Conservation (phyloP, 179 eudicot genomes). For the Sideroxylon spinosum region DNA sequence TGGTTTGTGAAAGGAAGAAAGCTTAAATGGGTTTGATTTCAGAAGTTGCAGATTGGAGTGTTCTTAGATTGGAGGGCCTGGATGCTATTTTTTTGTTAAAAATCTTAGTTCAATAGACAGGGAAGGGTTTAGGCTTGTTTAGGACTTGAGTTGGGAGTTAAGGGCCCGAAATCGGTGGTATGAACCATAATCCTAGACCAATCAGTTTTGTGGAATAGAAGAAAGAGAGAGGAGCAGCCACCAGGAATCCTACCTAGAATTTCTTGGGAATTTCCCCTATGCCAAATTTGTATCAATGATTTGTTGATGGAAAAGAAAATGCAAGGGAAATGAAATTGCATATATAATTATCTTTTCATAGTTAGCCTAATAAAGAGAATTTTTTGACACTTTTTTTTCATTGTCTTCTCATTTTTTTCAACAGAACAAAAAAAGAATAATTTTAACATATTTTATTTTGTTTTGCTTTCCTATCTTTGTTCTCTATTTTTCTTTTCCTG, state of each 20-base stretch:
- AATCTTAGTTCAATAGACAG: neutral
- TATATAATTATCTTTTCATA: no score
- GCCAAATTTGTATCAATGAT: no score
- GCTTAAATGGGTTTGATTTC: neutral
- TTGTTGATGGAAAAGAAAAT: no score
- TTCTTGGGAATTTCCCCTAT: neutral
- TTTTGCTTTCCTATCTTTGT: no score
- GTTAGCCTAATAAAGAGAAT: no score
- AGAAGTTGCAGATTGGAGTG: neutral
- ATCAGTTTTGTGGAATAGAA: neutral
- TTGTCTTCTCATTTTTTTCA: no score
- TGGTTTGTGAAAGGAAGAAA: neutral
- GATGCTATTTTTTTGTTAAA: neutral
- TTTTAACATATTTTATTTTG: no score
- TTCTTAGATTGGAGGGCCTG: neutral
- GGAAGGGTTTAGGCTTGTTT: neutral
- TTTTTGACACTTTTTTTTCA: no score
- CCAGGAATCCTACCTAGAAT: neutral
- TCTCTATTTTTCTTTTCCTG: no score
- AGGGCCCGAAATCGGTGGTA: neutral
- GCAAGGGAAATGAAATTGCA: no score
- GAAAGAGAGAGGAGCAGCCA: neutral
- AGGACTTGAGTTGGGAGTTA: neutral
- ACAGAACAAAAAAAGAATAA: no score
- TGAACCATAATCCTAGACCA: neutral